Evolutionary conservation across 2,329 filamentous ascomycete genomes (phyloP).

Genomic region (Epichloe sibirici): DNA sequence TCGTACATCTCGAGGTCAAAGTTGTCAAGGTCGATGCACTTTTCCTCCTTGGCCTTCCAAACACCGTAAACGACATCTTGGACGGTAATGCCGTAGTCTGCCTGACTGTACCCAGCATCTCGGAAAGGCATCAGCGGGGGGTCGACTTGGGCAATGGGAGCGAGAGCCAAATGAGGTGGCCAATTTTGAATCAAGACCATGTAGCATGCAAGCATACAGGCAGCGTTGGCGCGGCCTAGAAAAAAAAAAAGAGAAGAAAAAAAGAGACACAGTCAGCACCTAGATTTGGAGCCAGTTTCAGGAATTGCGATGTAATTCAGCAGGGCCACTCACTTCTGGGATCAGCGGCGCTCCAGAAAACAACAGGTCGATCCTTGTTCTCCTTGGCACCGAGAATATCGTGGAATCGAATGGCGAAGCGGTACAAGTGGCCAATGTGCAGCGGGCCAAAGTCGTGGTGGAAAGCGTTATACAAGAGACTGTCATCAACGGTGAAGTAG

Average conservation of each 20-base stretch:
- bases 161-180: constrained; percentile 90
- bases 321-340: constrained; percentile 58
- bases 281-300: not conserved
- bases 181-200: constrained; percentile 98
- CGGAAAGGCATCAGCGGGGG: constrained; percentile 98
- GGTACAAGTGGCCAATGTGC: constrained; percentile 93
- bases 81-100: constrained; percentile 88
- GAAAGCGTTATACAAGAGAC: constrained; percentile 92
- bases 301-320: too few species aligned
- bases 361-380: constrained; percentile 79
- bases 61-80: constrained; percentile 98
- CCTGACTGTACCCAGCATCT: constrained; percentile 95
- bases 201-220: constrained; percentile 91
- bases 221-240: constrained; percentile 77
- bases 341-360: constrained; percentile 92
- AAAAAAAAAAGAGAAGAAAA: not conserved
- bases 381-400: constrained; percentile 86
- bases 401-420: constrained; percentile 91
- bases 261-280: not conserved
- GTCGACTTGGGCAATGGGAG: constrained; percentile 91
- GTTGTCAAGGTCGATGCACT: constrained; percentile 79
- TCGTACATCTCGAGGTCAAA: constrained; percentile 98
- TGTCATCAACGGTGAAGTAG: constrained; percentile 93
- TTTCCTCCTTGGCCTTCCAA: constrained; percentile 96
- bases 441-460: constrained; percentile 96